Base-by-base conservation (phyloP, 805 yeast species). In the Metschnikowia hibisci region DNA sequence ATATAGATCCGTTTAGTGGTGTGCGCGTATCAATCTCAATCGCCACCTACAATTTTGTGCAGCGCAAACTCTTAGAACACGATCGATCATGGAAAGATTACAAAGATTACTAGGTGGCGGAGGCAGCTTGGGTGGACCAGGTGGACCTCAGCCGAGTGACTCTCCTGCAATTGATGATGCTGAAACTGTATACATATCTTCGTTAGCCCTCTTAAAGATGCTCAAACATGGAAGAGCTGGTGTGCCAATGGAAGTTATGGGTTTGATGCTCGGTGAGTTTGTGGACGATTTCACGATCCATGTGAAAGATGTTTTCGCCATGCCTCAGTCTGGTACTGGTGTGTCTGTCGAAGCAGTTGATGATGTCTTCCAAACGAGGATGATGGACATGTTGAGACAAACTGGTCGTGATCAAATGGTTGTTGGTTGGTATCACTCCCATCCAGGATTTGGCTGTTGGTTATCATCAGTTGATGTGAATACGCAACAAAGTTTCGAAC, bases 381-480 rank as follows among this genome's bases (percentile, higher is more conserved):
- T 93, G 99, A 93, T 93, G 99, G 99, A 93, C 61, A 93, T 93
- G 99, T 77, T 93, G 60, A 82, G 86, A 67, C 99, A 93, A 65
- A 93, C 99, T 0, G 99, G 99, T n/a, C 78, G 99, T 65, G 97
- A 90, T 67, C 95, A 93, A 64, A 89, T 87, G 87, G 99, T 93
- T 42, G 99, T 93, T 39, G 99, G 99, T 27, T 93, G 99, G 99
- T 93, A 93, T 71, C 99, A 93, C 63, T 90, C 98, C 11, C 99
- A 93, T 68, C 99, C 99, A 4, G 99, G 99, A 13, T 93, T 91
- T 63, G 99, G 99, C n/a, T 93, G 99, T 73, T 93, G 99, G 99
- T 76, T 93, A 55, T 90, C 98, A 10, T 82, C 90, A 23, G 98
- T 93, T 23, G 99, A 93, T 77, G 95, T 93, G 47, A 88, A 89